phyloP scores from a whole-genome alignment of 2,329 filamentous ascomycete species.

The Alternaria viburni region DNA sequence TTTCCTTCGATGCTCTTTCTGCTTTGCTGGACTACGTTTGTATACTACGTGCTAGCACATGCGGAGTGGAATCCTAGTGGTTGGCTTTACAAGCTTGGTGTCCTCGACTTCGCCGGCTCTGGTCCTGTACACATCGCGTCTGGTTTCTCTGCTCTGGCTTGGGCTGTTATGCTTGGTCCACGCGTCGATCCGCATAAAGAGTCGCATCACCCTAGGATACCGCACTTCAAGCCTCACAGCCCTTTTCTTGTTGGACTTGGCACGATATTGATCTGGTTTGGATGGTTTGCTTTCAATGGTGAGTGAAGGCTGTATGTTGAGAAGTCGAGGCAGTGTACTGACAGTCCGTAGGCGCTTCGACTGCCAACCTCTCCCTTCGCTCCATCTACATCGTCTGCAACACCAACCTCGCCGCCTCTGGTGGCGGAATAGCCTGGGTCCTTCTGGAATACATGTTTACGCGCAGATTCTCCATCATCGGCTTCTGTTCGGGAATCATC shows the following conservation, averaged over 20 bases:
- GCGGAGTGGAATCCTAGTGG: constrained; percentile 80
- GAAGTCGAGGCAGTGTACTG: background rate
- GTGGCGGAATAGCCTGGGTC: constrained; percentile 61
- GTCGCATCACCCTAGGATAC: constrained; percentile 50
- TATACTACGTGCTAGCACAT: constrained; percentile 64
- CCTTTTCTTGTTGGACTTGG: constrained; percentile 76
- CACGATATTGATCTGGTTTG: constrained; percentile 63
- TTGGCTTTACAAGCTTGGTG: constrained; percentile 72
- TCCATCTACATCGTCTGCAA: constrained; percentile 64
- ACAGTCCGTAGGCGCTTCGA: constrained; percentile 33
- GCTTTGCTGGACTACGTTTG: constrained; percentile 46
- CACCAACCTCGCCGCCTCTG: constrained; percentile 64
- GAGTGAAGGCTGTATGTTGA: constrained; percentile 27
- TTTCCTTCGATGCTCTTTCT: constrained; percentile 42
- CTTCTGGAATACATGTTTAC: constrained; percentile 60
- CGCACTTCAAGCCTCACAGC: constrained; percentile 74
- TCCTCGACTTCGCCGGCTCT: constrained; percentile 76
- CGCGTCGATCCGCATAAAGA: constrained; percentile 67
- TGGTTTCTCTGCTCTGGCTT: constrained; percentile 73
- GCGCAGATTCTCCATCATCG: constrained; percentile 59
- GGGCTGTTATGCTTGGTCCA: constrained; percentile 75
- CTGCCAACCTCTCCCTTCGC: constrained; percentile 60
- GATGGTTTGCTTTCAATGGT: constrained; percentile 49
- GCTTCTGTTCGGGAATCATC: constrained; percentile 62
- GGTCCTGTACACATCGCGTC: constrained; percentile 78